These are phyloP conservation scores for Blastobotrys ciferrii DNA, from an alignment of 1,139 yeast genomes.

Conservation along the genomic window DNA sequence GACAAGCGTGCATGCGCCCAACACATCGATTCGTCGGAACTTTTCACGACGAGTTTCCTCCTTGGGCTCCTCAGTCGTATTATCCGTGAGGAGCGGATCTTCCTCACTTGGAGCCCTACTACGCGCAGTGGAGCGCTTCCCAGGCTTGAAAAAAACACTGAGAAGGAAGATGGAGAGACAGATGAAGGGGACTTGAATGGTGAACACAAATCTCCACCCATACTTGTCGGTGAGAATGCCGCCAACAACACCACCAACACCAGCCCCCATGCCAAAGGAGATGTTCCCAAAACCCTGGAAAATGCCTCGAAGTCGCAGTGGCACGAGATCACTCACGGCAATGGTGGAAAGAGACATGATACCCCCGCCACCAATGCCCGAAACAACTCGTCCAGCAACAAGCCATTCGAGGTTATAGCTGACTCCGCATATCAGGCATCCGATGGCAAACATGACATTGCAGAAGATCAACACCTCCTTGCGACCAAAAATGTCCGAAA, in stretches of 20 bases:
- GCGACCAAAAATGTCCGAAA: slow-evolving; percentile 85
- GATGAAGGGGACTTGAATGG: slow-evolving; percentile 65
- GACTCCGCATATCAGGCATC: slow-evolving; percentile 54
- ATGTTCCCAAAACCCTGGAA: slow-evolving; percentile 64
- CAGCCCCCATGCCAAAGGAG: slow-evolving; percentile 67
- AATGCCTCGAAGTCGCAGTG: slow-evolving; percentile 56
- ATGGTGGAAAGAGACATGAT: slow-evolving; percentile 54
- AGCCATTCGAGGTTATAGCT: slow-evolving; percentile 44
- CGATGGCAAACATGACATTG: slow-evolving; percentile 50
- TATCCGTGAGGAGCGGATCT: neutral
- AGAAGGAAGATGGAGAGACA: slow-evolving; percentile 46
- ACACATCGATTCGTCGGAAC: slow-evolving; percentile 57
- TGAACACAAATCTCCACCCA: slow-evolving; percentile 78
- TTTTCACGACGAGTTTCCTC: slow-evolving; percentile 3
- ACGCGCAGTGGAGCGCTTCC: neutral
- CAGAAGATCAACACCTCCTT: slow-evolving; percentile 51
- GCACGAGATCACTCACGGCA: slow-evolving; percentile 56
- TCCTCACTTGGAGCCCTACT: neutral
- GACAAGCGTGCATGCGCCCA: slow-evolving; percentile 65
- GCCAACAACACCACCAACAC: slow-evolving; percentile 68
- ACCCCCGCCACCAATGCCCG: slow-evolving; percentile 70
- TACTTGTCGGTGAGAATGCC: slow-evolving; percentile 66
- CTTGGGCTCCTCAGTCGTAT: neutral
- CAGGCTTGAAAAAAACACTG: slow-evolving; percentile 12
- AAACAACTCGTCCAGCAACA: slow-evolving; percentile 58